phyloP scores from a whole-genome alignment of 2,329 filamentous ascomycete genomes.

The Fusarium pseudoanthophilum region DNA sequence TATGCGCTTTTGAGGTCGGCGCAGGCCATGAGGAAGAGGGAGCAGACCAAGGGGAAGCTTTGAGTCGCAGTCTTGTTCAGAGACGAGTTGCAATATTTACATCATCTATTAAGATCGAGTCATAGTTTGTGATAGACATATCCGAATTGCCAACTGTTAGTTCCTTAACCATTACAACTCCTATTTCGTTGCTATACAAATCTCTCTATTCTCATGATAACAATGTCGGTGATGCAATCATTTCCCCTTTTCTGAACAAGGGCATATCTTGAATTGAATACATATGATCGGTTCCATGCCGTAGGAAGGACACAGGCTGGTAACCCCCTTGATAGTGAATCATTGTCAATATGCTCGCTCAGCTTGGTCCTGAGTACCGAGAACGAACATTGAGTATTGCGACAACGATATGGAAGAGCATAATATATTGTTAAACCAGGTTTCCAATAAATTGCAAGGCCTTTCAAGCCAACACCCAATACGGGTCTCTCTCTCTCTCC shows the following conservation, averaged over 20 bases:
- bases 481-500: not conserved
- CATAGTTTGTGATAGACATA: not conserved
- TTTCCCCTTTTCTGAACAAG: not conserved
- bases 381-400: not conserved
- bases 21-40: slow-evolving; percentile 61
- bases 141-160: not conserved
- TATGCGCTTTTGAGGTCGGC: slow-evolving; percentile 74
- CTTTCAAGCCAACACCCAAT: not conserved
- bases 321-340: not conserved
- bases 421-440: not conserved
- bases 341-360: too few relatives aligned
- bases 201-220: not conserved
- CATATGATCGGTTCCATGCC: not conserved
- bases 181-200: not conserved
- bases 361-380: not conserved
- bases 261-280: not conserved
- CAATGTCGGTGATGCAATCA: not conserved
- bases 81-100: not conserved
- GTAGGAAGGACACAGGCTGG: not conserved
- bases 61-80: not conserved
- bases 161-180: not conserved
- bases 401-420: not conserved
- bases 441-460: not conserved
- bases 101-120: not conserved
- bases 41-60: slow-evolving; percentile 52